phyloP scores from a whole-genome alignment of 331 rosid genomes.

The Telfairia occidentalis region DNA sequence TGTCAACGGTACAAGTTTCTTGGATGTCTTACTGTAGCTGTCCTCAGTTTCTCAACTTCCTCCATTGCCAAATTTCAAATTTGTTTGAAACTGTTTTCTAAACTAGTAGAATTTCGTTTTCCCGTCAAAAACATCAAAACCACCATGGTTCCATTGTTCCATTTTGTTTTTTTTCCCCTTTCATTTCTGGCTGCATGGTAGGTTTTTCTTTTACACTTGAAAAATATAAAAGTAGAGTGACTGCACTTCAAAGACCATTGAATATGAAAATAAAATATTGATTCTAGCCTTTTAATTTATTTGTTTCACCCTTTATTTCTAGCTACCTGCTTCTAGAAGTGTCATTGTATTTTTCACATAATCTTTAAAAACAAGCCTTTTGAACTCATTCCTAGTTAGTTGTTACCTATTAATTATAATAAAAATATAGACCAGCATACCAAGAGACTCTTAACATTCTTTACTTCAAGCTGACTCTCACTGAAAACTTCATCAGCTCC shows the following conservation, averaged over 20 bases:
- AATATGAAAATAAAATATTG: background rate
- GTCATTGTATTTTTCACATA: background rate
- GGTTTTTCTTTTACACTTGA: background rate
- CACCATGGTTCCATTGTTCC: background rate
- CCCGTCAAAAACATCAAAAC: background rate
- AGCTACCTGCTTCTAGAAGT: background rate
- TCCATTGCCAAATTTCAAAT: background rate
- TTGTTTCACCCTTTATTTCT: background rate
- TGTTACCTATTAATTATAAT: background rate
- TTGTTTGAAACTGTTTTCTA: background rate
- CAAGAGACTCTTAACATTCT: constrained; percentile 83
- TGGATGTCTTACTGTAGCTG: background rate
- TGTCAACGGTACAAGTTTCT: background rate
- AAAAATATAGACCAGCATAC: constrained; percentile 20
- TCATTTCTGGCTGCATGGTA: background rate
- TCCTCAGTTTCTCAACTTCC: background rate
- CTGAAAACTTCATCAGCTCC: constrained; percentile 82
- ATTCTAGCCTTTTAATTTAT: background rate
- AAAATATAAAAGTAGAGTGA: background rate
- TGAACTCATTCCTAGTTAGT: background rate
- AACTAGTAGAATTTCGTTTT: background rate
- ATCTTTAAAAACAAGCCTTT: background rate
- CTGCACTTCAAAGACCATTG: background rate
- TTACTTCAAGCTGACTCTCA: constrained; percentile 69
- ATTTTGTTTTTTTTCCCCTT: background rate